Evolutionary conservation across 1,139 yeast genomes (phyloP).

Genomic region (Hansenula lynferdii): DNA sequence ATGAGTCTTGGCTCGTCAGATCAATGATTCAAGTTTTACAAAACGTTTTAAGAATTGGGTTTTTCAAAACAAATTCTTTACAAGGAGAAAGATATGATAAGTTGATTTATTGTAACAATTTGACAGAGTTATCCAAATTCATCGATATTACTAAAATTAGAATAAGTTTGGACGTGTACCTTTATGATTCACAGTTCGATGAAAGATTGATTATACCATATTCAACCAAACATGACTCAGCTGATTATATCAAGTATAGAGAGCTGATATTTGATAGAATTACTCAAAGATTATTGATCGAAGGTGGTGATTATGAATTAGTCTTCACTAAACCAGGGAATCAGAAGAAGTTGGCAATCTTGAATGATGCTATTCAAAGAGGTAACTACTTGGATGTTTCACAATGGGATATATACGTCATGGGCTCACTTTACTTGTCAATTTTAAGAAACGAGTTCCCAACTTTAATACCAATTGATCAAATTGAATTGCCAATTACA

Average conservation of each 20-base stretch:
- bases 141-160: conserved; percentile 75
- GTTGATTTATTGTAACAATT: conserved; percentile 30
- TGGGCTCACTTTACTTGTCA: conserved; percentile 48
- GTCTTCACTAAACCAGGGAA: conserved; percentile 59
- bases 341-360: conserved; percentile 42
- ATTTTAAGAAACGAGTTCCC: conserved; percentile 40
- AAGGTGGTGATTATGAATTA: conserved; percentile 41
- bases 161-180: conserved; percentile 70
- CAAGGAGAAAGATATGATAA: conserved; percentile 12
- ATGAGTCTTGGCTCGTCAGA: conserved; percentile 87
- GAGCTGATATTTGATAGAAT: conserved; percentile 36
- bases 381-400: conserved; percentile 53
- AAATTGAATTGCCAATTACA: conserved; percentile 41
- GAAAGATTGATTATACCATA: conserved; percentile 31
- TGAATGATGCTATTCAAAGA: conserved; percentile 48
- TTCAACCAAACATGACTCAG: conserved; percentile 23
- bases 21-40: conserved; percentile 72
- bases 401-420: conserved; percentile 57
- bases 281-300: conserved; percentile 40
- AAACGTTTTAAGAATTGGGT: conserved; percentile 49
- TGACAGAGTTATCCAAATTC: conserved; percentile 57
- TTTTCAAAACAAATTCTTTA: conserved; percentile 22
- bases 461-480: conserved; percentile 40
- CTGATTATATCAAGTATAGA: conserved; percentile 29
- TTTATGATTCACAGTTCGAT: conserved; percentile 39